A percentile compares a stretch with the other conserved stretches of the same genome.
phyloP scores from a whole-genome alignment of 495 filamentous ascomycete genomes.

The Talaromyces trachyspermus region DNA sequence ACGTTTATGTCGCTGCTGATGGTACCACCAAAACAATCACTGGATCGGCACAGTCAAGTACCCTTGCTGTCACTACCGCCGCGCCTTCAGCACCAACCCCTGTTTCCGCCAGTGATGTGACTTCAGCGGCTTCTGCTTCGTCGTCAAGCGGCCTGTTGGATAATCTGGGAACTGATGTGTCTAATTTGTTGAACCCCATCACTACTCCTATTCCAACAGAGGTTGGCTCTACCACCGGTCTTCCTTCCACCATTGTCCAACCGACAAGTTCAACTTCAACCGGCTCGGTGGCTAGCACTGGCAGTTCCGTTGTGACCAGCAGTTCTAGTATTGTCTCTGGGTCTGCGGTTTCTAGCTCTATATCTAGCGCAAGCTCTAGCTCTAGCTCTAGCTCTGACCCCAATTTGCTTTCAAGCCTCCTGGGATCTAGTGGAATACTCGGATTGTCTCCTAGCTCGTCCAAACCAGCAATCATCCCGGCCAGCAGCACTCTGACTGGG shows the following conservation, averaged over 20 bases:
- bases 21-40: conserved; percentile 21
- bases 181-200: conserved; percentile 5
- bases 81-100: conserved; percentile 9
- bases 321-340: no score
- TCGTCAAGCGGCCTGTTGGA: conserved; percentile 2
- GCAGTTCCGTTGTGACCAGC: conserved; percentile 7
- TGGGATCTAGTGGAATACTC: conserved; percentile 5
- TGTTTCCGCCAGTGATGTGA: conserved; percentile 1
- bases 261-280: conserved; percentile 10
- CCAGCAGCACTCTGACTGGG: conserved; percentile 3
- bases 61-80: background rate
- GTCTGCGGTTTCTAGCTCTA: no score
- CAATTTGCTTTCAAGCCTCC: conserved; percentile 5
- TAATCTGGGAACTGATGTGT: conserved; percentile 4
- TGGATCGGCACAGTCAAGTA: conserved; percentile 8
- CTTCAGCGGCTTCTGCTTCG: conserved; percentile 4
- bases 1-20: conserved; percentile 19
- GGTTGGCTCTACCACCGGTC: conserved; percentile 1
- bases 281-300: conserved; percentile 9
- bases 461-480: background rate
- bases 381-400: conserved; percentile 9
- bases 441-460: conserved; percentile 3
- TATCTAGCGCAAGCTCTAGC: no score
- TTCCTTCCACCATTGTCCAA: conserved; percentile 5
- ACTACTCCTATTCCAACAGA: conserved; percentile 8